Evolutionary conservation across 1,139 yeast genomes (phyloP), one percentile per base, ranked within the genome.

Genomic region (Yamadazyma trypodendri): DNA sequence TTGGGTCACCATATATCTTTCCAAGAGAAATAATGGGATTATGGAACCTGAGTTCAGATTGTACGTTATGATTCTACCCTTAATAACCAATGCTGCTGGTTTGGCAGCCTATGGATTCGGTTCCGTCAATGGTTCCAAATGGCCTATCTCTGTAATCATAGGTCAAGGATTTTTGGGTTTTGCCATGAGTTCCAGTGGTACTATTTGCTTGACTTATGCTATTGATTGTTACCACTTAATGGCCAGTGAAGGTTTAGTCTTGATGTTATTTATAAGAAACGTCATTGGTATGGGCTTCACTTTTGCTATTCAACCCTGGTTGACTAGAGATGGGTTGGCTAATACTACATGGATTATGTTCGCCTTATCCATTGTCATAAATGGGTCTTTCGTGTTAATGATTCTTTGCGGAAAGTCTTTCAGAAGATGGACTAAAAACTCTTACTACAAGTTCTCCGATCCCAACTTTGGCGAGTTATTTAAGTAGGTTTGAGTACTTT

Each of bases 201-300:
- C 80, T 3, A 61, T 79, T 37, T 63, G 73, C 38, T 65, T 79
- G 51, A 71, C 82, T 1, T 80, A 79, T 48, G 71, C 77, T 3
- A 68, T 79, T 36, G 86, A 80, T 45, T 68, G 77, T 42, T 79
- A 79, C 49, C 80, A 78, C 23, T 70, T 70, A 24, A 64, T 81
- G 59, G 79, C 76, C 13, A 66, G 77, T 37, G 80, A 76, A 44
- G 75, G 75, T 8, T 65, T 79, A 56, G 82, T 75, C 9, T 65
- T 72, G 36, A 66, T 72, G 60, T 55, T 72, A 33, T 68, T 73
- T 39, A 40, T 70, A n/a, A 61, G 77, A 54, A 73, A 73, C 50
- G 50, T 67, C 59, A 69, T 72, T 44, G 78, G 77, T 5, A 65
- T 63, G 58, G 70, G 63, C 1, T 73, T 72, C 44, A 68, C 76